A percentile compares a stretch with the other conserved stretches of the same genome.
Conservation (phyloP, 1,284 basidiomycete genomes). For the Cronartium quercuum region DNA sequence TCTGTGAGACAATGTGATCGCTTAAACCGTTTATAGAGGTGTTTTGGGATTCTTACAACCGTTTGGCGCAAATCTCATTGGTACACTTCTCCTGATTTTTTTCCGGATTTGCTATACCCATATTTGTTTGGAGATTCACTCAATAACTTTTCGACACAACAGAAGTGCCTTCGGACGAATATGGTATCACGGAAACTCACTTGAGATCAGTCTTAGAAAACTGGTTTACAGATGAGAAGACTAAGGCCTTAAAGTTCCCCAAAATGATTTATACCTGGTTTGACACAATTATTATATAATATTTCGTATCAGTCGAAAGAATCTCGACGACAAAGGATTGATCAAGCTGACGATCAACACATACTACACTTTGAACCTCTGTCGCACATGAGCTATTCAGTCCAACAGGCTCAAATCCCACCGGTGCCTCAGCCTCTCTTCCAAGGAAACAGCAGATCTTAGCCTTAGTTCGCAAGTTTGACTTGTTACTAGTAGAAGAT, state of each 20-base stretch:
- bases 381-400: slow-evolving; percentile 40
- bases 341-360: neutral
- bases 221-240: slow-evolving; percentile 59
- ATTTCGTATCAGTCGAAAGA: neutral
- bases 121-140: slow-evolving; percentile 40
- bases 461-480: slow-evolving; percentile 64
- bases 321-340: neutral
- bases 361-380: neutral
- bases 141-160: slow-evolving; percentile 43
- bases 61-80: slow-evolving; percentile 19
- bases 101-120: neutral
- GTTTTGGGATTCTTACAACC: slow-evolving; percentile 19
- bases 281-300: neutral
- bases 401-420: slow-evolving; percentile 66
- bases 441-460: slow-evolving; percentile 73
- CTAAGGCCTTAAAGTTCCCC: slow-evolving; percentile 60
- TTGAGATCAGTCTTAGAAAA: slow-evolving; percentile 64
- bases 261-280: slow-evolving; percentile 72
- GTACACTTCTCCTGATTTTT: neutral
- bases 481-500: slow-evolving; percentile 71
- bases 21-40: slow-evolving; percentile 5
- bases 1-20: too few relatives aligned
- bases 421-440: slow-evolving; percentile 66
- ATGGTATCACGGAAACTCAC: slow-evolving; percentile 64
- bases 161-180: slow-evolving; percentile 73